Percentiles rank a stretch among this genome's conserved stretches.
Evolutionary conservation across 106 monocot genomes (phyloP).

Genomic region (Narthecium ossifragum): DNA sequence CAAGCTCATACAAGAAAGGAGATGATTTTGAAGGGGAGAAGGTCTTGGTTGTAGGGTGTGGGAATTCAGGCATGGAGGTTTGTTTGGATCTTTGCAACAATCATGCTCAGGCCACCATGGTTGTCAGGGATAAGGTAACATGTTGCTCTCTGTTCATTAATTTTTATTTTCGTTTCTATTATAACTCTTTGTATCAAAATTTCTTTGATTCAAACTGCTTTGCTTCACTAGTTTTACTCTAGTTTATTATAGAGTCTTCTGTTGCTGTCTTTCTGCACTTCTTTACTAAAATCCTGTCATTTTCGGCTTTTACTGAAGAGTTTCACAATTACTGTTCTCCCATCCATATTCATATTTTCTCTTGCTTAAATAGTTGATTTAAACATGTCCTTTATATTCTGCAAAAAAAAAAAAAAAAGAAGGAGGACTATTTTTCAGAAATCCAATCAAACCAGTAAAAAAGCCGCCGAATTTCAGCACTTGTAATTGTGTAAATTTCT

Average conservation of each 20-base stretch:
- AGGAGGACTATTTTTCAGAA: no score
- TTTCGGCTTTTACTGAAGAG: no score
- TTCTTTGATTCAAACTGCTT: no score
- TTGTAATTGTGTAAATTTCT: background rate
- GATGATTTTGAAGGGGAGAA: conserved; percentile 49
- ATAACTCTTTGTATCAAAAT: no score
- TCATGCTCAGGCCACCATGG: conserved; percentile 49
- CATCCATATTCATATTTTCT: background rate
- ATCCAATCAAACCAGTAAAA: no score
- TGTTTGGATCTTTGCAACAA: conserved; percentile 70
- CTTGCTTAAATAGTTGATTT: background rate
- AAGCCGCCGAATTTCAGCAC: background rate
- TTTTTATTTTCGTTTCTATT: background rate
- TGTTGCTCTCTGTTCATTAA: background rate
- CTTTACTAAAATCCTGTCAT: no score
- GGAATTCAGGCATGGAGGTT: conserved; percentile 88
- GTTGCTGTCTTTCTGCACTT: no score
- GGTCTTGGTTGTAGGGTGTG: conserved; percentile 79
- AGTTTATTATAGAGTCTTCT: no score
- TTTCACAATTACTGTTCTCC: no score
- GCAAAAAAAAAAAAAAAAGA: no score
- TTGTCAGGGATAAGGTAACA: conserved; percentile 59
- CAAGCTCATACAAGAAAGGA: conserved; percentile 46
- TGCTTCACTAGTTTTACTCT: no score
- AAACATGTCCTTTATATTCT: no score